Percentiles rank a stretch among this genome's conserved stretches.
These are phyloP conservation scores for Trypanosoma boissoni DNA, from an alignment of 208 protist species.

Conservation along the genomic window DNA sequence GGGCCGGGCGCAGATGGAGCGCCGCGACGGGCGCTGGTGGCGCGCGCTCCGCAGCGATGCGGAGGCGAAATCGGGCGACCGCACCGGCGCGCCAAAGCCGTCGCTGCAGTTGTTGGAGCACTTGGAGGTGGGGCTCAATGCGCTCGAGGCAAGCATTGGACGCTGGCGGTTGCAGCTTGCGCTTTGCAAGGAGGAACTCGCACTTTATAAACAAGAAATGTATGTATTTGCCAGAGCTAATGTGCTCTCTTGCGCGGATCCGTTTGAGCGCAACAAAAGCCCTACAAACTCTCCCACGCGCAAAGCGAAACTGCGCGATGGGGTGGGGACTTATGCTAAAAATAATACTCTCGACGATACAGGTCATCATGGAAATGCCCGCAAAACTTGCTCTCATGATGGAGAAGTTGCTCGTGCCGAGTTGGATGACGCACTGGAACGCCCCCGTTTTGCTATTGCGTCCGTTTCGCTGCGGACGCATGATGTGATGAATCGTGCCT, in stretches of 20 bases:
- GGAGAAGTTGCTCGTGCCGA: too few species aligned
- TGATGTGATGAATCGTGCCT: slow-evolving; percentile 22
- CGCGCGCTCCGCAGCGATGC: neutral
- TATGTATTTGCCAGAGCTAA: slow-evolving; percentile 47
- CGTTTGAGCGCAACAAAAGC: too few species aligned
- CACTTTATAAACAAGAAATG: slow-evolving; percentile 67
- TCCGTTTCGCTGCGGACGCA: slow-evolving; percentile 7
- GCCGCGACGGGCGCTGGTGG: neutral
- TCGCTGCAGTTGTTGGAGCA: slow-evolving; percentile 25
- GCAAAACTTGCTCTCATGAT: neutral
- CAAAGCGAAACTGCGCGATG: neutral
- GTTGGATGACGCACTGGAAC: neutral
- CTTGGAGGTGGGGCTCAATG: slow-evolving; percentile 30
- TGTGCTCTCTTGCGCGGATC: slow-evolving; percentile 44
- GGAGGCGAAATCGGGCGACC: neutral
- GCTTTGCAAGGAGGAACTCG: slow-evolving; percentile 81
- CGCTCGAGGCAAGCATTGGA: slow-evolving; percentile 34
- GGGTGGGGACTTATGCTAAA: neutral
- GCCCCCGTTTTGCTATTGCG: neutral
- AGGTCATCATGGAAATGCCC: neutral
- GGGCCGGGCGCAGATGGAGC: slow-evolving; percentile 8
- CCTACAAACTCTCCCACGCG: too few species aligned
- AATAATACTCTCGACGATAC: neutral
- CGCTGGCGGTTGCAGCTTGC: slow-evolving; percentile 42
- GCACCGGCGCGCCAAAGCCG: slow-evolving; percentile 1